Base-by-base conservation (phyloP, 305 asterid genomes). In the Stenogyne calaminthoides region DNA sequence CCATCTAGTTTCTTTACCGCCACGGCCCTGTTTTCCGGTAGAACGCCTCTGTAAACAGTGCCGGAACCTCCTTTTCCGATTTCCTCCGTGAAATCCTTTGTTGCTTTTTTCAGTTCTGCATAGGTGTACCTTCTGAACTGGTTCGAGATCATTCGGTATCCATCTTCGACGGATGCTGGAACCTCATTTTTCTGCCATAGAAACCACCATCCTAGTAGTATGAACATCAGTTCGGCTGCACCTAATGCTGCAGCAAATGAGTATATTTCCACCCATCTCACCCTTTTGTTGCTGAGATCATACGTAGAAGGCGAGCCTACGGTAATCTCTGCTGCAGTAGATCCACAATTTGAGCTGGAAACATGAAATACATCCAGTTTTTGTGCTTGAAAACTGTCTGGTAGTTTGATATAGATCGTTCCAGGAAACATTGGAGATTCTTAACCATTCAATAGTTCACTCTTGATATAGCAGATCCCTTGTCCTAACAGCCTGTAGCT, bases 1-100 rank as follows among this genome's bases (percentile, higher is more conserved):
- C 87, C 8, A n/a, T 89, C 85, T 6, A 91, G 72, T 63, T 84
- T 85, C 87, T 88, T 91, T 62, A 91, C 88, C 7, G 93, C 97
- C 20, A 86, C 87, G 4, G 44, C 76, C 44, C 93, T 77, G 0
- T 77, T 89, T n/a, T 90, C 89, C 22, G 84, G 69, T 47, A 88
- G 68, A 8, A 77, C 66, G 5, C 96, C 95, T 78, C 83, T 88
- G 66, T 84, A 90, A 16, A 85, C 93, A n/a, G 72, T 76, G 0
- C 97, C 91, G 0, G 91, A 86, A 36, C 93, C 90, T 19, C 95
- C 97, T 66, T 91, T 77, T 34, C 97, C 97, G 0, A 91, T 59
- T 84, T 85, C 91, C 32, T 72, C 76, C 77, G 69, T 78, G 70
- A 91, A 91, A 15, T 82, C 80, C 0, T 64, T 52, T 0, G 97